phyloP scores from a whole-genome alignment of 2,329 filamentous ascomycete species.

The Blumeria graminis region DNA sequence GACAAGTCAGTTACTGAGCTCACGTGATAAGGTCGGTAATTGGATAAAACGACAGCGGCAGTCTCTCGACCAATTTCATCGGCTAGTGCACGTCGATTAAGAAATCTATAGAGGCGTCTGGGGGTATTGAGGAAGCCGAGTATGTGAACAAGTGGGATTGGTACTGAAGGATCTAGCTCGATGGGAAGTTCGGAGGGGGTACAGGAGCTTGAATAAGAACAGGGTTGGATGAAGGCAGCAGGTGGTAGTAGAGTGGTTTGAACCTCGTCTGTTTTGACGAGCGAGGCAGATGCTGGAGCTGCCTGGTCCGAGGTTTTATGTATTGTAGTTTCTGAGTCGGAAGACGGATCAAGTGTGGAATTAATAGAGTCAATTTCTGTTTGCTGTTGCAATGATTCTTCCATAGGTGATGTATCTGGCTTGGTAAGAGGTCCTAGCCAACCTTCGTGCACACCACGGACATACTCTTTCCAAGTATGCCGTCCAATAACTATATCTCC shows the following conservation, averaged over 20 bases:
- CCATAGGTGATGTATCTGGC: conserved; percentile 20
- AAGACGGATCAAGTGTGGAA: neutral
- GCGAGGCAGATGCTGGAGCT: no score
- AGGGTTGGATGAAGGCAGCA: conserved; percentile 38
- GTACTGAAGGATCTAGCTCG: conserved; percentile 46
- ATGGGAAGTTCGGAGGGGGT: conserved; percentile 42
- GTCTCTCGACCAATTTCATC: conserved; percentile 74
- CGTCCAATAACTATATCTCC: conserved; percentile 79
- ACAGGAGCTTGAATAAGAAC: conserved; percentile 35
- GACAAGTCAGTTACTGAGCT: neutral
- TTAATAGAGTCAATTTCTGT: conserved; percentile 8
- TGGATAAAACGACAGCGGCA: conserved; percentile 54
- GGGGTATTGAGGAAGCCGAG: conserved; percentile 84
- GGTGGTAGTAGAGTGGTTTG: conserved; percentile 10
- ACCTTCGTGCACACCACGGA: conserved; percentile 80
- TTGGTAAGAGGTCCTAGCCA: conserved; percentile 70
- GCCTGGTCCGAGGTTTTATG: neutral
- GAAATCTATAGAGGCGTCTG: conserved; percentile 63
- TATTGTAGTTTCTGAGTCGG: neutral
- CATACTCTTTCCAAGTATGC: conserved; percentile 93
- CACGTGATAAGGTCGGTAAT: conserved; percentile 21
- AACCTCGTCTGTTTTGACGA: neutral
- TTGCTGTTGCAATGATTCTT: conserved; percentile 5
- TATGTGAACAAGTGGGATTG: conserved; percentile 65
- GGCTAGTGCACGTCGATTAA: conserved; percentile 64